These are phyloP conservation scores for Waitea zeae DNA, from an alignment of 1,284 basidiomycete species.

Conservation along the genomic window DNA sequence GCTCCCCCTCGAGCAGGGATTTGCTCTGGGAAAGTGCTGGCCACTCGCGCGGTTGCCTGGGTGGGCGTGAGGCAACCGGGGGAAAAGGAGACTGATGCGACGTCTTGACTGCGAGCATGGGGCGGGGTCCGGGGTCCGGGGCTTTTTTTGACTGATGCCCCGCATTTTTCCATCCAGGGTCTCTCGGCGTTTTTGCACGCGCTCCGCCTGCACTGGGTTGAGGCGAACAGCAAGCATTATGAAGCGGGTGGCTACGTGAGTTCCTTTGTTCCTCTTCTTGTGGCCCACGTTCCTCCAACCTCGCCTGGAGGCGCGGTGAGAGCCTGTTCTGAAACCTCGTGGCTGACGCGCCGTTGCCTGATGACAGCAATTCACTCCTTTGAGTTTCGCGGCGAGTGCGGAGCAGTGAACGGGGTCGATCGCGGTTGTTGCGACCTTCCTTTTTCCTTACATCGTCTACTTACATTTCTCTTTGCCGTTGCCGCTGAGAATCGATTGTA, in stretches of 20 bases:
- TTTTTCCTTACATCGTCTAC: too few species aligned
- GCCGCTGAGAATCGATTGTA: too few species aligned
- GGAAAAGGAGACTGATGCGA: slow-evolving; percentile 6
- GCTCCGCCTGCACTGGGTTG: slow-evolving; percentile 94
- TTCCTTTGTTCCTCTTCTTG: slow-evolving; percentile 13
- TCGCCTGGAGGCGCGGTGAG: slow-evolving; percentile 14
- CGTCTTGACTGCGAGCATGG: too few species aligned
- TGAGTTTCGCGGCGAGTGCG: slow-evolving; percentile 31
- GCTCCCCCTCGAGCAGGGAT: too few species aligned
- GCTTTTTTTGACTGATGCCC: slow-evolving; percentile 8
- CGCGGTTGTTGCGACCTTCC: too few species aligned
- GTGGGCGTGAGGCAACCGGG: too few species aligned
- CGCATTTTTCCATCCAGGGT: slow-evolving; percentile 33
- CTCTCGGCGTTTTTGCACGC: slow-evolving; percentile 93
- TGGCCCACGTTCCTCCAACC: slow-evolving; percentile 10
- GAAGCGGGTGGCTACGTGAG: slow-evolving; percentile 78
- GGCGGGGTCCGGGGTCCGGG: too few species aligned
- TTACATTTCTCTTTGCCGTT: too few species aligned
- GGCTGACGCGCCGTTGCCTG: slow-evolving; percentile 5
- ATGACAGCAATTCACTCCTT: slow-evolving; percentile 42
- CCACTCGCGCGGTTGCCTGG: too few species aligned
- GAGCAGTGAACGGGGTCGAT: neutral
- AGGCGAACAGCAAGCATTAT: slow-evolving; percentile 94
- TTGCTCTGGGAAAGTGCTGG: too few species aligned
- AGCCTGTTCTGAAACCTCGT: slow-evolving; percentile 8